phyloP scores from a whole-genome alignment of 805 yeast species.

The Cyberlindnera saturnus region DNA sequence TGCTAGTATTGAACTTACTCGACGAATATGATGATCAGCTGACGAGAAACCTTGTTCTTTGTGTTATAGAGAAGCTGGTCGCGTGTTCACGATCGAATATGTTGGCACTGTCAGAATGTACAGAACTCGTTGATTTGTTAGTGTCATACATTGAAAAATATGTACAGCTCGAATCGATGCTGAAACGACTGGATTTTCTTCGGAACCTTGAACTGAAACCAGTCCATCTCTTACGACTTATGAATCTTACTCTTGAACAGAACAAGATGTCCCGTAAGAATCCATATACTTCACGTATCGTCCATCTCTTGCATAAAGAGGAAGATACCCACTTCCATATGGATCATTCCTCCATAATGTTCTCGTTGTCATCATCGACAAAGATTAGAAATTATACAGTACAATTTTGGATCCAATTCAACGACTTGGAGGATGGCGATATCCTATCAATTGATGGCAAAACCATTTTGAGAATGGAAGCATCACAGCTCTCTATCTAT shows the following conservation, averaged over 20 bases:
- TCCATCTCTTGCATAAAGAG: slow-evolving; percentile 11
- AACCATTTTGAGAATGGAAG: slow-evolving; percentile 24
- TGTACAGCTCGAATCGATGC: not conserved
- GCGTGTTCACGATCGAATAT: not conserved
- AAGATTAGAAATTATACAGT: slow-evolving; percentile 14
- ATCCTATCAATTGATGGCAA: slow-evolving; percentile 21
- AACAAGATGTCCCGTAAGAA: not conserved
- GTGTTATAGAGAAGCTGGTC: not conserved
- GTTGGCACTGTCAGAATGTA: not conserved
- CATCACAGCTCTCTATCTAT: slow-evolving; percentile 26
- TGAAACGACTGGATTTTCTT: not conserved
- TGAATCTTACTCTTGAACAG: slow-evolving; percentile 1
- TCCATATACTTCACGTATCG: slow-evolving; percentile 2
- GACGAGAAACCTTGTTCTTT: not conserved
- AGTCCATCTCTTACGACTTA: slow-evolving; percentile 4
- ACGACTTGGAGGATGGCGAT: slow-evolving; percentile 23
- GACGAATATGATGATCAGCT: not conserved
- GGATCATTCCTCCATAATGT: slow-evolving; percentile 22
- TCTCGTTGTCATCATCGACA: slow-evolving; percentile 3
- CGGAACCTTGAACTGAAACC: slow-evolving; percentile 2
- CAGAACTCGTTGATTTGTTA: not conserved
- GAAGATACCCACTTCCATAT: slow-evolving; percentile 22
- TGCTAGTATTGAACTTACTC: not conserved
- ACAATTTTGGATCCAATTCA: slow-evolving; percentile 26
- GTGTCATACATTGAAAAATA: not conserved